Percentiles rank a stretch among this genome's conserved stretches.
These are phyloP conservation scores for Entomortierella chlamydospora DNA, from an alignment of 192 early-diverging fungal species.

Conservation along the genomic window DNA sequence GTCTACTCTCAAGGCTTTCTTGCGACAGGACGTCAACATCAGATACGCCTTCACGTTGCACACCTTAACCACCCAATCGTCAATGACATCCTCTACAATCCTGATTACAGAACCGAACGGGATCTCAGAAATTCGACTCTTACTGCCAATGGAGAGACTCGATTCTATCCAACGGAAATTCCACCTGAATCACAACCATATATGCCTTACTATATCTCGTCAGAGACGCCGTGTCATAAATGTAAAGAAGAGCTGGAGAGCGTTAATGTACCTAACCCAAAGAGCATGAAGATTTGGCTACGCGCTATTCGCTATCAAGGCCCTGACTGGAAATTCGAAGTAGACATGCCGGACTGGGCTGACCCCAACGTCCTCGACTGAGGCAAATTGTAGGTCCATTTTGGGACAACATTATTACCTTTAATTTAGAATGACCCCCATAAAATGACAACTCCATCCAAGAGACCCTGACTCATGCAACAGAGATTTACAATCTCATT, in stretches of 20 bases:
- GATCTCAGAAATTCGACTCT: background rate
- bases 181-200: conserved; percentile 41
- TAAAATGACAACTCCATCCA: too few relatives aligned
- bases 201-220: conserved; percentile 40
- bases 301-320: conserved; percentile 47
- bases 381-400: background rate
- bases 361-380: conserved; percentile 26
- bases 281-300: conserved; percentile 50
- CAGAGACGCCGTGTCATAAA: conserved; percentile 42
- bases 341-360: conserved; percentile 51
- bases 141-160: conserved; percentile 24
- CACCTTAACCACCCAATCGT: conserved; percentile 35
- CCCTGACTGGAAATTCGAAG: conserved; percentile 49
- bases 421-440: too few relatives aligned
- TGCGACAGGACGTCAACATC: conserved; percentile 44
- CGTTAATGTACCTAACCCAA: conserved; percentile 25
- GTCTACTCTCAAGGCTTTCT: conserved; percentile 7
- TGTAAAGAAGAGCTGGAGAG: conserved; percentile 27
- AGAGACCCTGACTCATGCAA: too few relatives aligned
- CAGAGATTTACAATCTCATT: too few relatives aligned
- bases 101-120: conserved; percentile 9
- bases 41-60: conserved; percentile 48
- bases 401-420: background rate
- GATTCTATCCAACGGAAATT: conserved; percentile 40
- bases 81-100: conserved; percentile 46